Base-by-base conservation (phyloP, 1,284 basidiomycete species). In the Gymnopus androsaceus region DNA sequence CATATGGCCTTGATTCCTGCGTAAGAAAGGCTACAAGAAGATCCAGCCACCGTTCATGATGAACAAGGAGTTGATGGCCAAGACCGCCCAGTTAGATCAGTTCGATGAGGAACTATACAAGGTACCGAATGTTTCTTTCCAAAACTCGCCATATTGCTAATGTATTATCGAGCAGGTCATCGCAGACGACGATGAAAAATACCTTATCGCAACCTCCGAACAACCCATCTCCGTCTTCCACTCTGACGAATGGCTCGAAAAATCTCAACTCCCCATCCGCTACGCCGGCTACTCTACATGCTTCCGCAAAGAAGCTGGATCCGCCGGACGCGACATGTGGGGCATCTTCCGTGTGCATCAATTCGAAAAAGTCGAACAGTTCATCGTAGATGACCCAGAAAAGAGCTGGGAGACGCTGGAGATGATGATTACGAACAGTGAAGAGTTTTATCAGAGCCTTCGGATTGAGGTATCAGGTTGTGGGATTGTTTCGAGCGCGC, bases 301-400 rank as follows among this genome's bases (percentile, higher is more conserved):
- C 73, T 99, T 99, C 88, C 86, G 97, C 46, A 99, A 98, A 75
- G 96, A 99, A 76, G 96, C 96, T 3, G 97, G 96, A 46, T 91
- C 93, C 4, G 94, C 95, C 42, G 97, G 97, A 14, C 90, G 94
- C 56, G 97, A 99, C 68, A 98, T 97, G 76, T 98, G 96, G 95
- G 97, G 96, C 57, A 98, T 98, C 74, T 99, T 99, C 87, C 92
- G 97, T 34, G 95, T 99, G 51, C 97, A 99, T 72, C 97, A 99
- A 75, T 99, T 99, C 66, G 97, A 99, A 76, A 99, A 99, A 78
- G 83, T 99, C 51, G 97, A 99, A 72, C 86, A 97, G 78, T 99
- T 99, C 76, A 89, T 91, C 77, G 84, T 99, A 64, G 98, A 95
- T 21, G 90, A 94, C 53, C 95, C 97, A 1, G 89, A 90, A 64